Evolutionary conservation across 768 basidiomycete genomes (phyloP).

Genomic region (Trametes coccinea): DNA sequence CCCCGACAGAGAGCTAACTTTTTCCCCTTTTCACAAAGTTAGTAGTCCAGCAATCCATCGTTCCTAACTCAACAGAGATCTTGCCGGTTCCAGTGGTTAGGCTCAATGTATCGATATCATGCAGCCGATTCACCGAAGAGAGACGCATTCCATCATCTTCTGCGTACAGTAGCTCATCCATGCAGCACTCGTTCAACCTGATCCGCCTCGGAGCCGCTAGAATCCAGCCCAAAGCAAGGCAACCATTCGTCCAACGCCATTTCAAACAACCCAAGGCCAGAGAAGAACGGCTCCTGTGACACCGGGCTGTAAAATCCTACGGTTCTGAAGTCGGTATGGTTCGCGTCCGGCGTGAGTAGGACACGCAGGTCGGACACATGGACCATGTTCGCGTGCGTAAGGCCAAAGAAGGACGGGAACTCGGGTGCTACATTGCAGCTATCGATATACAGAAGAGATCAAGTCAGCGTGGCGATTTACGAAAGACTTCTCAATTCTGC

Average conservation of each 20-base stretch:
- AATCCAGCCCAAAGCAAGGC: slow-evolving; percentile 38
- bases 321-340: slow-evolving; percentile 49
- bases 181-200: not conserved
- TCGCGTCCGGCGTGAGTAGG: slow-evolving; percentile 46
- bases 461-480: no score
- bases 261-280: slow-evolving; percentile 48
- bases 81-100: no score
- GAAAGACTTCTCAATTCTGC: no score
- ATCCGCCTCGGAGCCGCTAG: not conserved
- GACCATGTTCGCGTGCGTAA: slow-evolving; percentile 49
- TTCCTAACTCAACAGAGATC: no score
- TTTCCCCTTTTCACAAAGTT: not conserved
- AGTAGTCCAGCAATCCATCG: no score
- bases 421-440: slow-evolving; percentile 43
- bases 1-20: slow-evolving; percentile 27
- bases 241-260: slow-evolving; percentile 51
- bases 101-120: no score
- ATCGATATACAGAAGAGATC: no score
- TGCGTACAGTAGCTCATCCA: no score
- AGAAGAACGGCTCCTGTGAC: slow-evolving; percentile 46
- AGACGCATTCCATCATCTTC: no score
- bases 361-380: slow-evolving; percentile 53
- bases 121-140: no score
- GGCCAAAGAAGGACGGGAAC: slow-evolving; percentile 43
- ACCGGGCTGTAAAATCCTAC: slow-evolving; percentile 53